Evolutionary conservation across 169 alveolate genomes (phyloP), one percentile per base, ranked within the genome.

Genomic region (Pseudocohnilembus persalinus): DNA sequence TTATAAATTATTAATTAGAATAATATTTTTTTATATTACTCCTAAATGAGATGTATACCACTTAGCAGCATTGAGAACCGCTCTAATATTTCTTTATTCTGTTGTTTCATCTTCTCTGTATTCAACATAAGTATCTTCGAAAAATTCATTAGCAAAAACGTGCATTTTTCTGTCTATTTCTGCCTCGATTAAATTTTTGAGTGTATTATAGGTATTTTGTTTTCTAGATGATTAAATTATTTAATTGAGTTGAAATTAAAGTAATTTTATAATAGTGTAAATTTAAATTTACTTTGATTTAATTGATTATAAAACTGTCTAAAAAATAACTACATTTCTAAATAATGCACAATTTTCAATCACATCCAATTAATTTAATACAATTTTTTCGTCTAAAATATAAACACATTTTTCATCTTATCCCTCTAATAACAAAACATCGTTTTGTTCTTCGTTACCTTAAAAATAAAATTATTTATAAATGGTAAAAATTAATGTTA

Each of bases 401-500:
- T 35, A 79, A 63, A 79, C 64, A 32, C 15, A 35, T 79, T 31
- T 79, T 35, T 79, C 84, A 28, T 79, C 84, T 28, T 49, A 49
- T 49, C 84, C 84, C 1, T 79, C 84, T 15, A 79, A 29, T 28
- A 34, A 0, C 30, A 79, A 64, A 29, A 63, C 49, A 63, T 49
- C 68, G 20, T 49, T 49, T 49, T 49, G 20, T 11, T 49, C 68
- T 49, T 49, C 68, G 20, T 49, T 49, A 11, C 68, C 68, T 49
- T 11, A 11, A 11, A 11, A 49, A 84, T n/a, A 89, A 84, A 49
- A 85, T 74, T 29, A 88, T 33, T 0, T 88, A 81, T 87, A 74
- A 83, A 63, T 91, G 83, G 33, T 89, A 73, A 15, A 87, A 82
- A n/a, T 78, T 90, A 76, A 85, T 81, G 32, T 79, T 90, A 68